Evolutionary conservation across 2,329 filamentous ascomycete species (phyloP).

Genomic region (Emydomyces testavorans): DNA sequence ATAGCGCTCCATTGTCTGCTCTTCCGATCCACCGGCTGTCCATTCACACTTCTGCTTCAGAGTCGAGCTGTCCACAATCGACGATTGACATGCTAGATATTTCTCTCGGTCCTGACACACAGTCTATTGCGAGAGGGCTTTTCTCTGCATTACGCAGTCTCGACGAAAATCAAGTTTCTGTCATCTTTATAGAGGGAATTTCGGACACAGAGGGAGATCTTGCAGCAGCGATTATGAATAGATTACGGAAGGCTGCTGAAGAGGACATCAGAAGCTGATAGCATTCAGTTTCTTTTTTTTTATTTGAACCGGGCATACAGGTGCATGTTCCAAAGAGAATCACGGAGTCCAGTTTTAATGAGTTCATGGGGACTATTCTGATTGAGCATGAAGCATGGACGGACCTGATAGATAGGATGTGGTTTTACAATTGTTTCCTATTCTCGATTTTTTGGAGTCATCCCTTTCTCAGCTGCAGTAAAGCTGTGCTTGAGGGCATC

Average conservation of each 20-base stretch:
- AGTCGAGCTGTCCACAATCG: background rate
- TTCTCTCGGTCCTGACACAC: slow-evolving; percentile 56
- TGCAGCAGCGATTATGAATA: slow-evolving; percentile 77
- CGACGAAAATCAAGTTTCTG: slow-evolving; percentile 64
- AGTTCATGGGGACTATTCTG: background rate
- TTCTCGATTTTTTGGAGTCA: background rate
- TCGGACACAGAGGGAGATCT: slow-evolving; percentile 59
- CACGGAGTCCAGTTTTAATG: background rate
- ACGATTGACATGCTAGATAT: slow-evolving; percentile 51
- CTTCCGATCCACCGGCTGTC: background rate
- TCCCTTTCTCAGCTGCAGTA: background rate
- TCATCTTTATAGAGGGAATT: slow-evolving; percentile 86
- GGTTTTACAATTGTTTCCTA: background rate
- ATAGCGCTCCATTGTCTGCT: slow-evolving; percentile 22
- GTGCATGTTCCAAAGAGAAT: background rate
- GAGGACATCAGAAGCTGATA: slow-evolving; percentile 19
- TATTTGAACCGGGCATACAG: background rate
- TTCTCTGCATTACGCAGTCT: slow-evolving; percentile 81
- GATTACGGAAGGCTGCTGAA: slow-evolving; percentile 63
- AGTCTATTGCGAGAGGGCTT: slow-evolving; percentile 69
- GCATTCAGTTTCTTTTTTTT: too few relatives aligned
- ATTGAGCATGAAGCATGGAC: background rate
- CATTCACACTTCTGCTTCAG: background rate
- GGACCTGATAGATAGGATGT: background rate
- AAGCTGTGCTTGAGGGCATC: background rate